Percentiles rank a stretch among this genome's conserved stretches.
phyloP scores from a whole-genome alignment of 306 rosid genomes.

The Lathyrus sativus region DNA sequence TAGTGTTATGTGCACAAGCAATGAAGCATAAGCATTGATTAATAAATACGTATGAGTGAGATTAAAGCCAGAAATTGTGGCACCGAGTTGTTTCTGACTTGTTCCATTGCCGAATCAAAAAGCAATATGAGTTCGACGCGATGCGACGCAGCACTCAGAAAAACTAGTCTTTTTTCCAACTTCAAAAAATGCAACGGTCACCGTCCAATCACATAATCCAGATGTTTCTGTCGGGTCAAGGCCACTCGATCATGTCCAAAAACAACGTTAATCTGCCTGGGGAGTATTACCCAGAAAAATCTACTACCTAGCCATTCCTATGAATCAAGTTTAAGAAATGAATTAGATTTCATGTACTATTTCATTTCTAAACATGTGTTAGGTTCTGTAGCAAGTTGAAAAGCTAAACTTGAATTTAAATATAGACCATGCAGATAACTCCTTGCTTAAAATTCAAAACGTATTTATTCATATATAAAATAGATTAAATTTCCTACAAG shows the following conservation, averaged over 20 bases:
- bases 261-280: background rate
- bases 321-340: too few relatives aligned
- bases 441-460: too few relatives aligned
- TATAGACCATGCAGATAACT: too few relatives aligned
- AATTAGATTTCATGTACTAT: too few relatives aligned
- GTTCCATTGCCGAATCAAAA: background rate
- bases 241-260: background rate
- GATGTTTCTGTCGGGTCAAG: conserved; percentile 1
- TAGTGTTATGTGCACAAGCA: background rate
- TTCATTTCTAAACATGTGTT: too few relatives aligned
- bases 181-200: background rate
- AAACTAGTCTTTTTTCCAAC: background rate
- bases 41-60: background rate
- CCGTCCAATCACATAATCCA: background rate
- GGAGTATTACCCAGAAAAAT: background rate
- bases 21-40: background rate
- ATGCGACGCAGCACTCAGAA: too few relatives aligned
- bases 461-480: too few relatives aligned
- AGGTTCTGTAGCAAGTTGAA: too few relatives aligned
- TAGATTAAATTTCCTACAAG: too few relatives aligned
- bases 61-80: conserved; percentile 1
- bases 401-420: too few relatives aligned
- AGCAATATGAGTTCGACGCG: background rate
- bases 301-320: background rate
- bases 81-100: background rate